Evolutionary conservation across 2,329 filamentous ascomycete species (phyloP).

Genomic region (Apiospora rasikravindrae): DNA sequence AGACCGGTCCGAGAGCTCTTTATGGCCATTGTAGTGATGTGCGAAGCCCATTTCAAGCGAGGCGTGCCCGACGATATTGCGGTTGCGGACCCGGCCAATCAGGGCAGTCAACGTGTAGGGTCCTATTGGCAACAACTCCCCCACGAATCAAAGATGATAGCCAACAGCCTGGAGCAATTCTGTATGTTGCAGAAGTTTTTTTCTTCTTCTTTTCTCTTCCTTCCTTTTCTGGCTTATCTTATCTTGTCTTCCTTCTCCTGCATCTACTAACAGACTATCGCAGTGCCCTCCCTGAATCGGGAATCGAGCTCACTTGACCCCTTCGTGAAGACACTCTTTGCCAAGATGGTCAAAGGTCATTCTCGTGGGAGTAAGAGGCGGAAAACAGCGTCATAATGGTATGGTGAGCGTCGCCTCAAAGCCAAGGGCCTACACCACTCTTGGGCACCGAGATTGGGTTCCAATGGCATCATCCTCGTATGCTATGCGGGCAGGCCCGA

Average conservation of each 20-base stretch:
- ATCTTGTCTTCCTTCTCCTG: background rate
- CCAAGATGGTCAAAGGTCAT: constrained; percentile 22
- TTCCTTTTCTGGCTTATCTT: background rate
- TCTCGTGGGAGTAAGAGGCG: constrained; percentile 2
- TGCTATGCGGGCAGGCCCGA: background rate
- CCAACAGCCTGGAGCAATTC: constrained; percentile 14
- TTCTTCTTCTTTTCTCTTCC: background rate
- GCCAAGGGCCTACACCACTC: background rate
- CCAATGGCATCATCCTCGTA: background rate
- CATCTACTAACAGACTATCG: constrained; percentile 3
- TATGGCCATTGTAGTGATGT: constrained; percentile 37
- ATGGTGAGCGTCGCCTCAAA: background rate
- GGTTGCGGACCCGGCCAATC: constrained; percentile 6
- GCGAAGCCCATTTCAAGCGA: constrained; percentile 32
- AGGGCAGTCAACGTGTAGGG: constrained; percentile 8
- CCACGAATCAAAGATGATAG: constrained; percentile 17
- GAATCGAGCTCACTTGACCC: background rate
- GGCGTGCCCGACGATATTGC: constrained; percentile 16
- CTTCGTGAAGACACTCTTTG: constrained; percentile 6
- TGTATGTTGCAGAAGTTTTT: constrained; percentile 9
- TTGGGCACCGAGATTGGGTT: background rate
- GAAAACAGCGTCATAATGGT: constrained; percentile 12
- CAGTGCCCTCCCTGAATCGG: constrained; percentile 15
- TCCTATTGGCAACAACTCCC: constrained; percentile 16
- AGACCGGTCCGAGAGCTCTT: constrained; percentile 28